Evolutionary conservation across 305 asterid species (phyloP), one percentile per base, ranked within the genome.

Genomic region (Solanum hybrid): DNA sequence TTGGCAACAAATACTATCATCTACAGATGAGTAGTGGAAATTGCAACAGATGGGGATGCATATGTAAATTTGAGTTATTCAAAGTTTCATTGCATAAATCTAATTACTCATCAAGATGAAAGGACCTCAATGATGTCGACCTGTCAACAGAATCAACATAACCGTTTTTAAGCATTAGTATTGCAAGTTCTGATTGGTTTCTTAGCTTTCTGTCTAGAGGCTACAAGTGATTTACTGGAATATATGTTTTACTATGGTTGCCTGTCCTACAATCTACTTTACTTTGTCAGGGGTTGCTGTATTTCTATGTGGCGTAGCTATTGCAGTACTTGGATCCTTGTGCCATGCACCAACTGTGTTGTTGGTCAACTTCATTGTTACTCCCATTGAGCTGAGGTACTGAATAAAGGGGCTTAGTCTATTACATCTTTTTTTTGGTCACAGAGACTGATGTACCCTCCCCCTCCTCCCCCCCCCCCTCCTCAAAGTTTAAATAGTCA

Each of bases 321-420:
- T 95, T 90, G 98, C 96, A 22, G 33, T 94, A 42, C 97, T 95
- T 46, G 94, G 99, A 91, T 91, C 97, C 79, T 91, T 82, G 76
- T 95, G 96, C 74, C 97, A 97, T 92, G 98, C 99, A 90, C 99
- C 99, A 37, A 97, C 98, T 46, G 96, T 97, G 57, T 95, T 97
- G 98, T 93, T 96, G 90, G 94, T 99, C 31, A 96, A 97, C 91
- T 95, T 97, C 86, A 91, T 95, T 87, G 97, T 96, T 36, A 97
- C 99, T 83, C 98, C 98, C 5, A 88, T 96, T 88, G 99, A 97
- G 90, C 90, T 97, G 88, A 95, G 99, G 99, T 95, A 91, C 86
- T 40, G 1, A 39, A 14, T 51, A 81, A 1, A 81, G 67, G 14
- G 35, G 13, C 67, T 36, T 79, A 36, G 57, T 22, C 33, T 78